Evolutionary conservation across 441 rosid species (phyloP), one percentile per base, ranked within the genome.

Genomic region (Isatis lusitanica): DNA sequence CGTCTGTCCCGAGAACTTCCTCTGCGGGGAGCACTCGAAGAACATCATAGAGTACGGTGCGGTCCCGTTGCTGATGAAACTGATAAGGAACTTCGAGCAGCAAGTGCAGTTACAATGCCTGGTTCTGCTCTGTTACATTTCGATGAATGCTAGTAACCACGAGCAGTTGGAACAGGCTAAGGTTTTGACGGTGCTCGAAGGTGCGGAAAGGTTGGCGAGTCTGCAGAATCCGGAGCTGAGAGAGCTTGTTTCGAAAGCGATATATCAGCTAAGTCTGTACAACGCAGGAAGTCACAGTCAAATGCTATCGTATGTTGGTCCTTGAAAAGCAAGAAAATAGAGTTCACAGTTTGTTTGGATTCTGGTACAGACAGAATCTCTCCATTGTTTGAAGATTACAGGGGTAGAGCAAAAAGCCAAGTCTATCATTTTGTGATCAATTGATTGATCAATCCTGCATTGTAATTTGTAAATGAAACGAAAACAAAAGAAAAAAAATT

Each of bases 161-260:
- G 80, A 81, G 70, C 82, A 77, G 21, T 36, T 88, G 81, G 85
- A 83, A 39, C 89, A 82, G 46, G 88, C 89, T 21, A 81, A 85
- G 83, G 90, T 85, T 38, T 78, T 88, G 75, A 81, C 79, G 31
- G 85, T 79, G 42, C 85, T 88, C 0, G 90, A 86, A 74, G 93
- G 88, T 18, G 85, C 85, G 3, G 90, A 86, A 28, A 77, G 86
- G 1, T 42, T 80, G 6, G 62, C 79, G 5, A 72, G 79, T 46
- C 73, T 84, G 15, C 89, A 84, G 65, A 82, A 77, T 38, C 85
- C 77, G 46, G 82, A 84, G 71, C 61, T 86, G 76, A 81, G 75
- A 75, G 89, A 83, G 57, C 74, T 88, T 75, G 82, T 88, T 2
- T 16, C 76, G 16, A 47, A 65, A 74, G 92, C 90, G 0, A 75